Percentiles rank a stretch among this genome's conserved stretches.
Evolutionary conservation across 1,284 basidiomycete species (phyloP).

Genomic region (Rhodotorula sp.): DNA sequence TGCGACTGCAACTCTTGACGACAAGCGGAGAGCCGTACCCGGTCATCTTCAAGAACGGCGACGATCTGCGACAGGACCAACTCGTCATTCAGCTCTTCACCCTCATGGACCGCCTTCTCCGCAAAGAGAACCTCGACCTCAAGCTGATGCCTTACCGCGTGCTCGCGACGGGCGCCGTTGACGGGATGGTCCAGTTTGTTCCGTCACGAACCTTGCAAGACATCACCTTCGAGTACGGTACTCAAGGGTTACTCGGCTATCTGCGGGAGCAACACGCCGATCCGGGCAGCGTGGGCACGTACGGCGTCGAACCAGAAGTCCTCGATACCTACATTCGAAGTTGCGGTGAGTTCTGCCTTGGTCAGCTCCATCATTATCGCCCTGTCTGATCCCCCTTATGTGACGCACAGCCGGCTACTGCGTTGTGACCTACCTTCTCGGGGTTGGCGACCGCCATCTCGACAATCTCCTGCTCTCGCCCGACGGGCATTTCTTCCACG

Average conservation of each 20-base stretch:
- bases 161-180: conserved; percentile 82
- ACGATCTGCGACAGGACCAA: conserved; percentile 97
- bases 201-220: conserved; percentile 91
- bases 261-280: conserved; percentile 79
- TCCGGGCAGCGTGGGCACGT: conserved; percentile 86
- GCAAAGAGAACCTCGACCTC: conserved; percentile 93
- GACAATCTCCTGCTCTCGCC: conserved; percentile 92
- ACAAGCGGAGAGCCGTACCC: conserved; percentile 65
- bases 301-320: conserved; percentile 84
- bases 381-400: not conserved
- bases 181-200: conserved; percentile 96
- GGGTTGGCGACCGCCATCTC: conserved; percentile 94
- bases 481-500: conserved; percentile 67
- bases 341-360: conserved; percentile 69
- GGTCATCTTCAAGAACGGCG: conserved; percentile 97
- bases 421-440: conserved; percentile 93
- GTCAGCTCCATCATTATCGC: not conserved
- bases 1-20: conserved; percentile 81
- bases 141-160: conserved; percentile 91
- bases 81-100: conserved; percentile 96
- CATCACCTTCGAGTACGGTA: conserved; percentile 81
- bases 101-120: conserved; percentile 88
- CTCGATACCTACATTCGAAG: conserved; percentile 96
- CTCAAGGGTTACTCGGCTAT: conserved; percentile 80
- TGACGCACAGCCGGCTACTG: conserved; percentile 81